These are phyloP conservation scores for Fusarium lateritium DNA, from an alignment of 2,329 filamentous ascomycete species.

Conservation along the genomic window DNA sequence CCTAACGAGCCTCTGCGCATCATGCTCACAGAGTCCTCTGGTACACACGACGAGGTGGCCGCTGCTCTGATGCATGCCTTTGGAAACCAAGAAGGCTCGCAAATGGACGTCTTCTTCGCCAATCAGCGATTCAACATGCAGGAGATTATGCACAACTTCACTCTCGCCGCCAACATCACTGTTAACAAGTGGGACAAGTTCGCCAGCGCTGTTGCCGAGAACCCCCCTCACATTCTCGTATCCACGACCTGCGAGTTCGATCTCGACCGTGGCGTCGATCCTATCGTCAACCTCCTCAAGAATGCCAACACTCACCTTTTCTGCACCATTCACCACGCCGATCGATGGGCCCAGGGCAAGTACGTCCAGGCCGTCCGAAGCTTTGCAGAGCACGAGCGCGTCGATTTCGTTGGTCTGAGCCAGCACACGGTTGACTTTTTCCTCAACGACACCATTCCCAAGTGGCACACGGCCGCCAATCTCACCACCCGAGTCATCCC, in stretches of 20 bases:
- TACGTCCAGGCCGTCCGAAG: slow-evolving; percentile 41
- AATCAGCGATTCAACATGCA: slow-evolving; percentile 49
- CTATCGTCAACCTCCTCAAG: slow-evolving; percentile 43
- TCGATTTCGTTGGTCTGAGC: slow-evolving; percentile 49
- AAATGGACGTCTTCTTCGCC: slow-evolving; percentile 43
- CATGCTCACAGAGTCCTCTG: slow-evolving; percentile 47
- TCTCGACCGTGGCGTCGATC: slow-evolving; percentile 29
- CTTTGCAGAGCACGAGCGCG: slow-evolving; percentile 38
- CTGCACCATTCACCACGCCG: slow-evolving; percentile 50
- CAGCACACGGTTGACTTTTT: slow-evolving; percentile 48
- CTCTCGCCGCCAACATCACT: slow-evolving; percentile 39
- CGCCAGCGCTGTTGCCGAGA: slow-evolving; percentile 20
- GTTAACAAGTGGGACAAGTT: slow-evolving; percentile 37
- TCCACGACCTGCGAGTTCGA: slow-evolving; percentile 51
- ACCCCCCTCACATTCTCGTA: slow-evolving; percentile 47
- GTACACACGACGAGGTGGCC: slow-evolving; percentile 49
- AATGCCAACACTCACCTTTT: slow-evolving; percentile 45
- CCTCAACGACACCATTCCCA: slow-evolving; percentile 37
- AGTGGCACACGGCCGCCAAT: slow-evolving; percentile 41
- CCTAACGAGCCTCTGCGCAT: slow-evolving; percentile 42
- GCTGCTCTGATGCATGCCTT: slow-evolving; percentile 49
- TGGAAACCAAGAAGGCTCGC: slow-evolving; percentile 40
- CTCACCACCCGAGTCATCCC: slow-evolving; percentile 44
- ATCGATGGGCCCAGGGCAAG: slow-evolving; percentile 44
- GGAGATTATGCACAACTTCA: slow-evolving; percentile 48